A percentile compares a stretch with the other conserved stretches of the same genome.
Evolutionary conservation across 2,329 filamentous ascomycete genomes (phyloP).

Genomic region (Penicillium frequentans): DNA sequence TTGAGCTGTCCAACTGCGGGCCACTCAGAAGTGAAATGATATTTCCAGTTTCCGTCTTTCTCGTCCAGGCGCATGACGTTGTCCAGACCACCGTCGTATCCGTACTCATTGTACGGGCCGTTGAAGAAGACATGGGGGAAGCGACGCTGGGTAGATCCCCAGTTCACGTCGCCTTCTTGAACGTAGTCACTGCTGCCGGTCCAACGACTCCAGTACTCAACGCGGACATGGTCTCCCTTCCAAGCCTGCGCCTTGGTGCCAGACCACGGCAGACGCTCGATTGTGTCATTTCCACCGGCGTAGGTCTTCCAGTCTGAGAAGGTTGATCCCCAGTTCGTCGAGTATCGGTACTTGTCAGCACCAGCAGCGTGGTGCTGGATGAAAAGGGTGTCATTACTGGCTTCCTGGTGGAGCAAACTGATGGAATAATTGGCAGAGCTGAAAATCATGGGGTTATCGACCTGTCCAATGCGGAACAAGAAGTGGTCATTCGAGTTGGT

Average conservation of each 20-base stretch:
- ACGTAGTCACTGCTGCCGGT: slow-evolving; percentile 61
- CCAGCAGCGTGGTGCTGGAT: slow-evolving; percentile 61
- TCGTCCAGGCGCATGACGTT: slow-evolving; percentile 52
- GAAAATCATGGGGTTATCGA: slow-evolving; percentile 61
- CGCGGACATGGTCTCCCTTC: slow-evolving; percentile 61
- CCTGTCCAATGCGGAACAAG: slow-evolving; percentile 60
- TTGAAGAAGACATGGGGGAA: slow-evolving; percentile 65
- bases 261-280: slow-evolving; percentile 54
- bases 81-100: slow-evolving; percentile 60
- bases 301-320: slow-evolving; percentile 62
- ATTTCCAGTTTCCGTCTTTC: slow-evolving; percentile 55
- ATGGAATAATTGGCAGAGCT: slow-evolving; percentile 60
- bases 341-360: slow-evolving; percentile 63
- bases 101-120: slow-evolving; percentile 64
- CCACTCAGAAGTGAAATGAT: slow-evolving; percentile 64
- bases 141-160: slow-evolving; percentile 46
- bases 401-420: slow-evolving; percentile 50
- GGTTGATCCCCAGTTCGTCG: slow-evolving; percentile 60
- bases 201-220: slow-evolving; percentile 63
- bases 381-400: slow-evolving; percentile 43
- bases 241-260: slow-evolving; percentile 60
- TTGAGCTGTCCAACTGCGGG: slow-evolving; percentile 63
- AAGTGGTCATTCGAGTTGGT: slow-evolving; percentile 60
- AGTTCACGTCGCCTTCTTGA: slow-evolving; percentile 57
- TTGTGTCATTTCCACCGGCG: slow-evolving; percentile 49